A percentile compares a stretch with the other conserved stretches of the same genome.
These are phyloP conservation scores for Saccharomycopsis microspora DNA, from an alignment of 805 yeast species.

Conservation along the genomic window DNA sequence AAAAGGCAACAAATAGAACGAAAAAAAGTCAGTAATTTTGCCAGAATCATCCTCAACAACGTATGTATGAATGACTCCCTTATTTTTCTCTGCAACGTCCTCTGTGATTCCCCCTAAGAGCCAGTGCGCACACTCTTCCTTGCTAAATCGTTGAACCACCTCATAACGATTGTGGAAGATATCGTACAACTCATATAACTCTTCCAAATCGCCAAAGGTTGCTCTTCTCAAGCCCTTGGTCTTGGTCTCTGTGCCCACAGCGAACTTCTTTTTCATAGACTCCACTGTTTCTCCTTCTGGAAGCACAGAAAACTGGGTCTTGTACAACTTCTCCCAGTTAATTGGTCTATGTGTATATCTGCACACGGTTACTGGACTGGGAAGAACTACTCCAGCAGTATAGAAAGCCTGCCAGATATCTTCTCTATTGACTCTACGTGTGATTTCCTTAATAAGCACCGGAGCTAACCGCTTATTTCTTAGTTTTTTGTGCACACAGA, in stretches of 20 bases:
- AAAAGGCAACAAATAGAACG: slow-evolving; percentile 84
- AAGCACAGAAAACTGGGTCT: slow-evolving; percentile 79
- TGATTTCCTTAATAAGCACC: slow-evolving; percentile 83
- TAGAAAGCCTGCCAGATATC: slow-evolving; percentile 93
- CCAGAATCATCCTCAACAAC: slow-evolving; percentile 55
- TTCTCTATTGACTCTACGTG: slow-evolving; percentile 76
- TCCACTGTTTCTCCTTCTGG: slow-evolving; percentile 62
- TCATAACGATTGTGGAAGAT: slow-evolving; percentile 63
- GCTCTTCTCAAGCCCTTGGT: slow-evolving; percentile 42
- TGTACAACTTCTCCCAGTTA: slow-evolving; percentile 82
- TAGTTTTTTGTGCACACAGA: slow-evolving; percentile 88
- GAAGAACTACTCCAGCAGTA: slow-evolving; percentile 85
- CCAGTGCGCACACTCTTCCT: slow-evolving; percentile 74
- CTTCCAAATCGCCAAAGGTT: slow-evolving; percentile 48
- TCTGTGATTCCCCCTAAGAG: slow-evolving; percentile 40
- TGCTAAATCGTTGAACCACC: slow-evolving; percentile 52
- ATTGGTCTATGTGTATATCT: slow-evolving; percentile 90
- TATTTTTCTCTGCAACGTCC: slow-evolving; percentile 23
- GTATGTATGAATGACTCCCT: slow-evolving; percentile 56
- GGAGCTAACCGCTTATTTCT: slow-evolving; percentile 94
- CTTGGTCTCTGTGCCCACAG: slow-evolving; percentile 40
- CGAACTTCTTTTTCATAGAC: slow-evolving; percentile 50
- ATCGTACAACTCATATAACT: slow-evolving; percentile 46
- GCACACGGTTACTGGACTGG: slow-evolving; percentile 83
- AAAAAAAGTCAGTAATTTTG: slow-evolving; percentile 74